Conservation (phyloP, 1,284 basidiomycete genomes). For the Ganoderma meredithae region DNA sequence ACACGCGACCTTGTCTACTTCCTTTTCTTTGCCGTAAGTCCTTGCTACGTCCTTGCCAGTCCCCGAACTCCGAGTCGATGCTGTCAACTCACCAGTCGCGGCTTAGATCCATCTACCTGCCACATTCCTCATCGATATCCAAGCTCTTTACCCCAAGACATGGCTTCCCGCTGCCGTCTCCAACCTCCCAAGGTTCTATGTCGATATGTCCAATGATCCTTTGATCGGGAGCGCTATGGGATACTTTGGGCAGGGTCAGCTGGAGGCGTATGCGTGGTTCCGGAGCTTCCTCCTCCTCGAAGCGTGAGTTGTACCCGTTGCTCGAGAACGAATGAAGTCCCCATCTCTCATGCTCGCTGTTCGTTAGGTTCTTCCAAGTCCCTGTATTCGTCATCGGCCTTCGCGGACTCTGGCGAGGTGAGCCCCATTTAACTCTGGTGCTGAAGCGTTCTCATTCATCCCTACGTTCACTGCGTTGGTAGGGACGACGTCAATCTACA, state of each 20-base stretch:
- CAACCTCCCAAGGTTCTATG: slow-evolving; percentile 53
- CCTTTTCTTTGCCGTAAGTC: slow-evolving; percentile 63
- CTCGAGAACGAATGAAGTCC: neutral
- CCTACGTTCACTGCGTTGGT: neutral
- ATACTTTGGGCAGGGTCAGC: slow-evolving; percentile 43
- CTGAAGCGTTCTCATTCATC: neutral
- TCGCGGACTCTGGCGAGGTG: slow-evolving; percentile 71
- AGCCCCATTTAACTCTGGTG: slow-evolving; percentile 25
- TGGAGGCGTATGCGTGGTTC: slow-evolving; percentile 65
- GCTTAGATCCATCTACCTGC: slow-evolving; percentile 68
- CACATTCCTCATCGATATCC: slow-evolving; percentile 72
- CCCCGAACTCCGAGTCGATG: too few species aligned
- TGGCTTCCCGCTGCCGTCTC: slow-evolving; percentile 56
- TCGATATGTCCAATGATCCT: slow-evolving; percentile 65
- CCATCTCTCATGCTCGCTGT: neutral
- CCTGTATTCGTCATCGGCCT: slow-evolving; percentile 79
- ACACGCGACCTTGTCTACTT: slow-evolving; percentile 72
- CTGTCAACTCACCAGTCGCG: neutral
- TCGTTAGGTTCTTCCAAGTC: slow-evolving; percentile 75
- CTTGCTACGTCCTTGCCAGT: neutral
- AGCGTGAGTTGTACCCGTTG: slow-evolving; percentile 38
- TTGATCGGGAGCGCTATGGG: slow-evolving; percentile 63
- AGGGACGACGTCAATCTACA: slow-evolving; percentile 46
- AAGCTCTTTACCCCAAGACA: slow-evolving; percentile 65
- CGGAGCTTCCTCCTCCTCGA: slow-evolving; percentile 70